Evolutionary conservation across 106 monocot species (phyloP).

Genomic region (Allium fistulosum): DNA sequence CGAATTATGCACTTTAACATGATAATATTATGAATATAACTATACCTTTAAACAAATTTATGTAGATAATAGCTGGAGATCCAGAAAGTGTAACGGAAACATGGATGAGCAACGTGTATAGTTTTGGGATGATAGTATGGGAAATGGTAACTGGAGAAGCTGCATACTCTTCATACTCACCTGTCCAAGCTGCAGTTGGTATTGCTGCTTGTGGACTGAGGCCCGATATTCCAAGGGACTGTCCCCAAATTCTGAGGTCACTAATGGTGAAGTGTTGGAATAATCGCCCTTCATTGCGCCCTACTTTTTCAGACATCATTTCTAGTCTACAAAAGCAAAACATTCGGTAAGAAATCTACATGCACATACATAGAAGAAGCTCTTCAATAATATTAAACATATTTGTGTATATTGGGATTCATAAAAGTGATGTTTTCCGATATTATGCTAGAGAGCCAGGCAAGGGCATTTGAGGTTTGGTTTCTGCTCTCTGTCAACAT

Average conservation of each 20-base stretch:
- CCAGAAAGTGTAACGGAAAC: slow-evolving; percentile 92
- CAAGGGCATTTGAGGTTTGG: no score
- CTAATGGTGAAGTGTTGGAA: slow-evolving; percentile 91
- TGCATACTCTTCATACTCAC: slow-evolving; percentile 89
- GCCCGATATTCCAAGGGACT: slow-evolving; percentile 85
- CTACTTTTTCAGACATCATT: slow-evolving; percentile 72
- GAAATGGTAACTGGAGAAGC: slow-evolving; percentile 91
- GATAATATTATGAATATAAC: no score
- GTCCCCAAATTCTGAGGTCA: slow-evolving; percentile 61
- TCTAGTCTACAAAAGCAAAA: slow-evolving; percentile 48
- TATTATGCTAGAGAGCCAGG: no score
- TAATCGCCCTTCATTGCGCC: slow-evolving; percentile 58
- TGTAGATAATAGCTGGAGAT: slow-evolving; percentile 92
- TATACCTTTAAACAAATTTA: not conserved
- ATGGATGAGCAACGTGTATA: slow-evolving; percentile 98
- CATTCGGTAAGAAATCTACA: not conserved
- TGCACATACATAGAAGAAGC: not conserved
- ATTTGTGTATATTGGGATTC: no score
- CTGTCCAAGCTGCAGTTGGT: slow-evolving; percentile 96
- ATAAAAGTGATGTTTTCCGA: no score
- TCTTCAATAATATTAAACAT: no score
- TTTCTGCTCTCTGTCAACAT: no score
- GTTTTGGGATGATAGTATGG: slow-evolving; percentile 96
- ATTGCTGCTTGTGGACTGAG: slow-evolving; percentile 89
- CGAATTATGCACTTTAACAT: no score